These are phyloP conservation scores for Talaromyces sp. DNA, from an alignment of 2,329 filamentous ascomycete genomes.

Conservation along the genomic window DNA sequence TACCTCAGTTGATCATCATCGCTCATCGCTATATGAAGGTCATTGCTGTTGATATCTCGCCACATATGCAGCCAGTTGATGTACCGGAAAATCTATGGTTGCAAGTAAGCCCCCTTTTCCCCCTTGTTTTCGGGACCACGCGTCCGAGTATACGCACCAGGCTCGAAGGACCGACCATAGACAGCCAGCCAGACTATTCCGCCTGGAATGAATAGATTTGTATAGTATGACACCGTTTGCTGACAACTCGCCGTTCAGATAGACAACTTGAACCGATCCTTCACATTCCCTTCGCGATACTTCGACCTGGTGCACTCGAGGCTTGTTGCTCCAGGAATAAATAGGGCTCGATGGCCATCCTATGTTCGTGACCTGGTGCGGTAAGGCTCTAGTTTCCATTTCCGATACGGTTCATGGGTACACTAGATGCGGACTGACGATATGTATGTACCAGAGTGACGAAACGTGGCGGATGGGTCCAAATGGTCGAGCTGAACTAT, in stretches of 20 bases:
- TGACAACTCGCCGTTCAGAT: conserved; percentile 35
- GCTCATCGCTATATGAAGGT: conserved; percentile 46
- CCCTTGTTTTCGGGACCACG: not conserved
- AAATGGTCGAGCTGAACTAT: conserved; percentile 83
- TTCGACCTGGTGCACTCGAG: conserved; percentile 82
- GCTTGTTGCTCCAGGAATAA: conserved; percentile 58
- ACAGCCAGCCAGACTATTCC: not conserved
- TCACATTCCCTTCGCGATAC: conserved; percentile 63
- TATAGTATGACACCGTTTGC: not conserved
- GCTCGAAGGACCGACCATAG: not conserved
- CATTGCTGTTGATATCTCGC: conserved; percentile 66
- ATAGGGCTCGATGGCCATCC: conserved; percentile 64
- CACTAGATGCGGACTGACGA: conserved; percentile 2
- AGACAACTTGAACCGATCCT: conserved; percentile 65
- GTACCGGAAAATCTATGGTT: conserved; percentile 63
- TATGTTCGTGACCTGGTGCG: conserved; percentile 71
- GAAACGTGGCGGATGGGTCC: conserved; percentile 74
- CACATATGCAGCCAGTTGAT: conserved; percentile 62
- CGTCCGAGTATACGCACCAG: not conserved
- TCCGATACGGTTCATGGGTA: not conserved
- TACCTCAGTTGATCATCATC: not conserved
- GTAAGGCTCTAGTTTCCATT: conserved; percentile 22
- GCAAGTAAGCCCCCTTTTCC: conserved; percentile 40
- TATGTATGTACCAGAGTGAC: conserved; percentile 36
- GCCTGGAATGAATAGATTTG: not conserved